A percentile compares a stretch with the other conserved stretches of the same genome.
Evolutionary conservation across 306 rosid genomes (phyloP).

Genomic region (Canavalia ensiformis): DNA sequence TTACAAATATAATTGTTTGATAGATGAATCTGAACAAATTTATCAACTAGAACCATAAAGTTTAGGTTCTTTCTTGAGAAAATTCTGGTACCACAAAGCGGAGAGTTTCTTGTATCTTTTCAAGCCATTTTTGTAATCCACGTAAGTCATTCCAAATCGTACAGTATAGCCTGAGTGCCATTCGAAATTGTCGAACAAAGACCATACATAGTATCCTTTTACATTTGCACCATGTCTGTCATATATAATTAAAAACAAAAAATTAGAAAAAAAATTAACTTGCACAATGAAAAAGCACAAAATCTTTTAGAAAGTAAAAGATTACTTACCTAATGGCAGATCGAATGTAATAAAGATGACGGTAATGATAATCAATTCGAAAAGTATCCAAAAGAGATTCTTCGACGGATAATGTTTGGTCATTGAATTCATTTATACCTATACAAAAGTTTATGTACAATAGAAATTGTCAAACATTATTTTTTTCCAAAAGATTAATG

Average conservation of each 20-base stretch:
- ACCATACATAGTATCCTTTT: conserved; percentile 69
- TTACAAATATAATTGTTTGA: neutral
- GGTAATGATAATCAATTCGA: conserved; percentile 57
- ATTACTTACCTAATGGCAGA: conserved; percentile 58
- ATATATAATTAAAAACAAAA: conserved; percentile 15
- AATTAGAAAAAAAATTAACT: neutral
- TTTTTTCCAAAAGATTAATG: too few species aligned
- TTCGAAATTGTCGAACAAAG: conserved; percentile 60
- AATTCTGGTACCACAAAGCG: conserved; percentile 38
- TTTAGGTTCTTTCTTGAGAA: conserved; percentile 40
- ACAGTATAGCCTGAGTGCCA: conserved; percentile 57
- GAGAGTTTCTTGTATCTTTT: conserved; percentile 61
- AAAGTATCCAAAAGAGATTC: conserved; percentile 55
- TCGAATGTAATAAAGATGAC: conserved; percentile 58
- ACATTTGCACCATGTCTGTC: conserved; percentile 54
- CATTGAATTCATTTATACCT: conserved; percentile 65
- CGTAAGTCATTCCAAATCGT: conserved; percentile 59
- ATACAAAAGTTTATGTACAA: neutral
- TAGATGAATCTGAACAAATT: neutral
- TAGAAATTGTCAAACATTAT: neutral
- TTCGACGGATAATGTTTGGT: conserved; percentile 47
- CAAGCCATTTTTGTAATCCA: conserved; percentile 53
- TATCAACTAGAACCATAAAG: neutral
- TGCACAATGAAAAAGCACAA: too few species aligned
- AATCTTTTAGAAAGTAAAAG: neutral